Conservation (phyloP, 805 yeast genomes). For the Sugiyamaella mastotermitis region DNA sequence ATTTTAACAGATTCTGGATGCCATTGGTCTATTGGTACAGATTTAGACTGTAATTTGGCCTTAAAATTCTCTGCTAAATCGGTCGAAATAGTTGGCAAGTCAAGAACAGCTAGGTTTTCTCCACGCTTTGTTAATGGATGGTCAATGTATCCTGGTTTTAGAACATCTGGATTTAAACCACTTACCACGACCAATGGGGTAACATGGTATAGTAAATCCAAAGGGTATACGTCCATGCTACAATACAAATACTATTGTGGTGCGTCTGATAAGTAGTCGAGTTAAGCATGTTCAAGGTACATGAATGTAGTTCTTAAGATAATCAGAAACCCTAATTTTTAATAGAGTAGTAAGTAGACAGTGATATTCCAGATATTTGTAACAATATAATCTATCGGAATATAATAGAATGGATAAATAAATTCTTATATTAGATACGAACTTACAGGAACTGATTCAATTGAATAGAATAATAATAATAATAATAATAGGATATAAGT, state of each 20-base stretch:
- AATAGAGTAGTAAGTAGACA: too few species aligned
- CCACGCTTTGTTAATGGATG: slow-evolving; percentile 14
- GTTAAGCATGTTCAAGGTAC: too few species aligned
- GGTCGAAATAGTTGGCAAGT: slow-evolving; percentile 2
- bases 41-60: slow-evolving; percentile 14
- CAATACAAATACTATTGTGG: not conserved
- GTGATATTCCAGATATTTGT: too few species aligned
- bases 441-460: too few species aligned
- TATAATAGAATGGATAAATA: too few species aligned
- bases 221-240: slow-evolving; percentile 13
- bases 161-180: too few species aligned
- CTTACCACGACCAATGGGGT: slow-evolving; percentile 16
- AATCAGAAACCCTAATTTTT: too few species aligned
- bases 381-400: too few species aligned
- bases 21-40: slow-evolving; percentile 13
- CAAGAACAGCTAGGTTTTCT: slow-evolving; percentile 6
- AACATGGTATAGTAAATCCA: slow-evolving; percentile 15
- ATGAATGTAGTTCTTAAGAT: too few species aligned
- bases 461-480: too few species aligned
- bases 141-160: not conserved
- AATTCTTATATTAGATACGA: not conserved
- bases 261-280: not conserved
- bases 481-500: too few species aligned
- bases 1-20: slow-evolving; percentile 16
- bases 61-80: slow-evolving; percentile 14